phyloP scores from a whole-genome alignment of 129 eudicot species.

The Flaveria bidentis region DNA sequence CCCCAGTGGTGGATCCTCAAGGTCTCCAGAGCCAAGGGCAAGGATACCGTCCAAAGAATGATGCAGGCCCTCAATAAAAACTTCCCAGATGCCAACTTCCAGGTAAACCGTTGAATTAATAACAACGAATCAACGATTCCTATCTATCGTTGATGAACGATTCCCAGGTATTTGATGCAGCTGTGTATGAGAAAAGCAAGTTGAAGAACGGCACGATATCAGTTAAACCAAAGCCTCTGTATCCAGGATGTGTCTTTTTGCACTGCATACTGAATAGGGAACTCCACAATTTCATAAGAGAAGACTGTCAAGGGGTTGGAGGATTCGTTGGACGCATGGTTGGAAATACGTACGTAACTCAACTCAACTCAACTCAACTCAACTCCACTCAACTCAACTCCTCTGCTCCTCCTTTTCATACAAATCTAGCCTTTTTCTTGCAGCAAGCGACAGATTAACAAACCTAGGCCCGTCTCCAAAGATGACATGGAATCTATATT shows the following conservation, averaged over 20 bases:
- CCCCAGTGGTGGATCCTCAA: conserved; percentile 91
- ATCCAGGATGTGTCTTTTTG: conserved; percentile 81
- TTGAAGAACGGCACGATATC: conserved; percentile 71
- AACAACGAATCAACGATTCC: too few species aligned
- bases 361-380: too few species aligned
- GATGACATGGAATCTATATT: conserved; percentile 72
- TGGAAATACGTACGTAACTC: conserved; percentile 70
- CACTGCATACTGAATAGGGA: conserved; percentile 76
- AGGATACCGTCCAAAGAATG: conserved; percentile 51
- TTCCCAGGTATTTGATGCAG: conserved; percentile 57
- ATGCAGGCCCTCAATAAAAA: conserved; percentile 46
- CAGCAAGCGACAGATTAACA: conserved; percentile 75
- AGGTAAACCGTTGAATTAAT: conserved; percentile 35
- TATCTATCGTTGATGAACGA: too few species aligned
- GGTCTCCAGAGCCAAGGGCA: conserved; percentile 63
- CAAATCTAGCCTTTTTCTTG: background rate
- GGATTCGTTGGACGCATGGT: conserved; percentile 89
- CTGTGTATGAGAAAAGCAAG: conserved; percentile 68
- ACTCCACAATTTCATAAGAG: conserved; percentile 72
- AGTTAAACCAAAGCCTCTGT: conserved; percentile 70
- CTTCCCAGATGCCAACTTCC: conserved; percentile 58
- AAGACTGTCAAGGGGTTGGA: conserved; percentile 73
- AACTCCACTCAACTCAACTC: too few species aligned
- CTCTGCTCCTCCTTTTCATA: background rate
- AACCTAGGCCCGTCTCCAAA: conserved; percentile 72